A percentile compares a stretch with the other conserved stretches of the same genome.
phyloP scores from a whole-genome alignment of 805 yeast species.

The Candida verbasci region DNA sequence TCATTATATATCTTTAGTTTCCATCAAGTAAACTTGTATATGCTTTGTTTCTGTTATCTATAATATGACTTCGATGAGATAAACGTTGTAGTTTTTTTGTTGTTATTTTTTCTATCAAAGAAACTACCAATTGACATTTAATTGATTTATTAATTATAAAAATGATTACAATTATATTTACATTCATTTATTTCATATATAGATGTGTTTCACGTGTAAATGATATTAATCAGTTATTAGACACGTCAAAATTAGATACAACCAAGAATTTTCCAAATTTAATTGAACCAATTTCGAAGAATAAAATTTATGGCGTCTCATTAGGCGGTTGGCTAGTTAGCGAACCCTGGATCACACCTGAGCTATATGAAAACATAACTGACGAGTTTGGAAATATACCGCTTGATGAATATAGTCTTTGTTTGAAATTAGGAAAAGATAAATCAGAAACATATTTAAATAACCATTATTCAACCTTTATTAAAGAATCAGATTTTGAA shows the following conservation, averaged over 20 bases:
- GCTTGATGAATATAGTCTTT: constrained; percentile 76
- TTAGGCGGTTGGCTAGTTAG: constrained; percentile 89
- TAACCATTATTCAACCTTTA: constrained; percentile 76
- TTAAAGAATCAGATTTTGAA: constrained; percentile 66
- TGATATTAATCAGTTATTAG: not conserved
- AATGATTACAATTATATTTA: not conserved
- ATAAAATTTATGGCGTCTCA: not conserved
- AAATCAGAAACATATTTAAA: constrained; percentile 48
- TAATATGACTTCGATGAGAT: constrained; percentile 6
- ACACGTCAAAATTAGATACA: not conserved
- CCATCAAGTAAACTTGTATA: constrained; percentile 1
- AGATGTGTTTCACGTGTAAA: not conserved
- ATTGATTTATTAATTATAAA: too few species aligned
- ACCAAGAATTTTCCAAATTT: not conserved
- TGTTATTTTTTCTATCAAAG: too few species aligned
- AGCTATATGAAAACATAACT: constrained; percentile 51
- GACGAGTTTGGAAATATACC: constrained; percentile 48
- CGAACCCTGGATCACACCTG: constrained; percentile 84
- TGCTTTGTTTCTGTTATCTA: not conserved
- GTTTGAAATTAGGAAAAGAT: constrained; percentile 55
- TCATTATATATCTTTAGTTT: constrained; percentile 2
- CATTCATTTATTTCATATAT: not conserved
- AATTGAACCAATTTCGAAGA: not conserved
- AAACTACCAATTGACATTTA: too few species aligned
- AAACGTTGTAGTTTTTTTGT: constrained; percentile 9